phyloP scores from a whole-genome alignment of 331 rosid species.

The Malus hybrid region DNA sequence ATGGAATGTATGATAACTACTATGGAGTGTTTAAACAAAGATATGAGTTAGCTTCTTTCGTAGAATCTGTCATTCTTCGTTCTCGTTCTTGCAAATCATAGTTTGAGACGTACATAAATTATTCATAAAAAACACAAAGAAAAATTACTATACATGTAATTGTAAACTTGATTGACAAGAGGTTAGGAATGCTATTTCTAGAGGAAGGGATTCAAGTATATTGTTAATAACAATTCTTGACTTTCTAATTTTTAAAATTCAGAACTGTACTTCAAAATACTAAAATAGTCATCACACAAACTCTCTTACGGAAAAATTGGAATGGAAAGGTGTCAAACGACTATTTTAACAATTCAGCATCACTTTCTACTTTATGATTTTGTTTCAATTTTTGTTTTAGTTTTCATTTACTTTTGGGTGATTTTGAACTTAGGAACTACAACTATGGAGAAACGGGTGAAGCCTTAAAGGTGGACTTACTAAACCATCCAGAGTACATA shows the following conservation, averaged over 20 bases:
- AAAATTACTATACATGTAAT: no score
- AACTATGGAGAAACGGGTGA: constrained; percentile 45
- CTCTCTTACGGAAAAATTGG: background rate
- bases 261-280: background rate
- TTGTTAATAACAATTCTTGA: background rate
- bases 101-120: background rate
- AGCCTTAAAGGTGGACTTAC: constrained; percentile 41
- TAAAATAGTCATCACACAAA: background rate
- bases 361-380: background rate
- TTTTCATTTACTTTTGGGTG: background rate
- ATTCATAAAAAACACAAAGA: no score
- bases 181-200: background rate
- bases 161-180: background rate
- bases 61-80: background rate
- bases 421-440: constrained; percentile 34
- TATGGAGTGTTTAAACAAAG: background rate
- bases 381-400: background rate
- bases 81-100: background rate
- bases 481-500: constrained; percentile 48
- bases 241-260: no score
- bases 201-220: background rate
- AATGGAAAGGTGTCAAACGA: no score
- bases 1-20: background rate
- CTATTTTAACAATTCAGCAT: no score
- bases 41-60: background rate